Percentiles rank a stretch among this genome's conserved stretches.
These are phyloP conservation scores for Fusarium nurragi DNA, from an alignment of 2,329 filamentous ascomycete genomes.

Conservation along the genomic window DNA sequence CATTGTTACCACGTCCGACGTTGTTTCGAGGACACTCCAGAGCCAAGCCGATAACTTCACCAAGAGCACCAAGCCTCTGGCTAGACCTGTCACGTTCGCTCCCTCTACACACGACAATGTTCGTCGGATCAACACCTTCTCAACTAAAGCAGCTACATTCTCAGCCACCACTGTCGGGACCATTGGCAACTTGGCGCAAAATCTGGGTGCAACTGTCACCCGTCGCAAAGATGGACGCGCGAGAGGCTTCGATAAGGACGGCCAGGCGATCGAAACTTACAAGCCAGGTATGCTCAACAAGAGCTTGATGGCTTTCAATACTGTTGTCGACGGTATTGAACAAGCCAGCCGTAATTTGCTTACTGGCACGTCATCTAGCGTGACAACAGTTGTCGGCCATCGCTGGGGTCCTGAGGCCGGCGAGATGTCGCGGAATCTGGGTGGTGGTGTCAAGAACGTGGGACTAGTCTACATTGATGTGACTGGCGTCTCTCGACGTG, in stretches of 20 bases:
- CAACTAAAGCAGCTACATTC: conserved; percentile 78
- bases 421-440: conserved; percentile 76
- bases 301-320: conserved; percentile 94
- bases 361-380: conserved; percentile 77
- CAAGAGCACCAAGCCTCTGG: conserved; percentile 78
- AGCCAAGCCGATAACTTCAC: conserved; percentile 83
- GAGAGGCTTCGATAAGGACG: conserved; percentile 75
- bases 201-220: conserved; percentile 78
- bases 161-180: conserved; percentile 88
- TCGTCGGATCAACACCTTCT: conserved; percentile 89
- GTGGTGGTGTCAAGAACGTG: conserved; percentile 92
- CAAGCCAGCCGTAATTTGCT: conserved; percentile 84
- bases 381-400: conserved; percentile 87
- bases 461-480: conserved; percentile 98
- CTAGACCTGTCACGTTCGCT: conserved; percentile 87
- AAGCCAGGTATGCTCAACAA: conserved; percentile 96
- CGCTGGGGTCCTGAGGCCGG: conserved; percentile 89
- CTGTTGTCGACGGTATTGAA: conserved; percentile 91
- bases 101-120: conserved; percentile 85
- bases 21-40: conserved; percentile 80
- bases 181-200: conserved; percentile 86
- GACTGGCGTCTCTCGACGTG: conserved; percentile 86
- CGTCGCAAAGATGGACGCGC: conserved; percentile 61
- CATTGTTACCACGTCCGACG: conserved; percentile 86
- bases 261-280: conserved; percentile 71